These are phyloP conservation scores for Monosporascus sp. DNA, from an alignment of 2,329 filamentous ascomycete genomes.

Conservation along the genomic window DNA sequence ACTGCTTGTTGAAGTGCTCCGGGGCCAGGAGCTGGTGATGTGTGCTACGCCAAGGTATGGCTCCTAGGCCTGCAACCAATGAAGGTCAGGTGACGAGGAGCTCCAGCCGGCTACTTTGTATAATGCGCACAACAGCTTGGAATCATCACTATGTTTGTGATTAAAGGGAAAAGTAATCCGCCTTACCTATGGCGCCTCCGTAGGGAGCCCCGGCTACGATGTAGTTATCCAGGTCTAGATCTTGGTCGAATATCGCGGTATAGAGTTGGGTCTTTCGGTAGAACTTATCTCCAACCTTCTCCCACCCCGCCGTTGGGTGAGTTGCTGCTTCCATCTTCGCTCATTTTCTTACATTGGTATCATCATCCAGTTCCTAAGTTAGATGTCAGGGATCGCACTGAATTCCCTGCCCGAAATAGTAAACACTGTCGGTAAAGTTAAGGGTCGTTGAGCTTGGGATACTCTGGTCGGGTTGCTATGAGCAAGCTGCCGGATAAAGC, in stretches of 20 bases:
- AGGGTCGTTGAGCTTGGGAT: no score
- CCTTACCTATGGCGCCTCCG: constrained; percentile 83
- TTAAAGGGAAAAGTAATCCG: constrained; percentile 3
- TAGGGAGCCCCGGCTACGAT: constrained; percentile 87
- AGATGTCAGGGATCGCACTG: no score
- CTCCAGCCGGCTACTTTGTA: no score
- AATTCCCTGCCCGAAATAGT: neutral
- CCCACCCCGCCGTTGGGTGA: constrained; percentile 83
- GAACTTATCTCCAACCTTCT: constrained; percentile 86
- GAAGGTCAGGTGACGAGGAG: neutral
- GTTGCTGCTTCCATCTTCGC: constrained; percentile 46
- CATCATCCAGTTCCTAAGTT: constrained; percentile 10
- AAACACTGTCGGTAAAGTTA: neutral
- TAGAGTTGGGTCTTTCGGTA: constrained; percentile 95
- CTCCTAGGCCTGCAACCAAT: neutral
- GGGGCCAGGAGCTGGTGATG: no score
- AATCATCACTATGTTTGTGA: neutral
- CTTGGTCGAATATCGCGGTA: constrained; percentile 85
- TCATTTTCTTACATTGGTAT: constrained; percentile 20
- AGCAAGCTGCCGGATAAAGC: neutral
- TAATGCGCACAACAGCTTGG: no score
- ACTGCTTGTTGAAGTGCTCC: neutral
- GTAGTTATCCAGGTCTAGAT: constrained; percentile 93
- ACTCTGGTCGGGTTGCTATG: neutral
- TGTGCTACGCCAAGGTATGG: no score